Base-by-base conservation (phyloP, 805 yeast genomes). In the Wickerhamiella brachini region DNA sequence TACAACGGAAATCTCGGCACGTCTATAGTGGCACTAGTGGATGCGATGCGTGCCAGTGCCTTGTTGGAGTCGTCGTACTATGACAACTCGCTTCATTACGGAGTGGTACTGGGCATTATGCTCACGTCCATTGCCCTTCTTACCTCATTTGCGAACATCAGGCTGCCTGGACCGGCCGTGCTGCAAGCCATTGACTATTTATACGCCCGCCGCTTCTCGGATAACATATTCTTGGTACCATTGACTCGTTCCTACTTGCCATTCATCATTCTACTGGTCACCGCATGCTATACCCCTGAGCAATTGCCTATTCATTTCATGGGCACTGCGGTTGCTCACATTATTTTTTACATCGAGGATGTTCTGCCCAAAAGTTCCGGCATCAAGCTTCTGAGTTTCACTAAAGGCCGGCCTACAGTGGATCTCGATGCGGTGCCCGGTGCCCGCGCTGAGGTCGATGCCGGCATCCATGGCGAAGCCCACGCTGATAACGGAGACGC, bases 191-290 rank as follows among this genome's bases (percentile, higher is more conserved):
- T 77, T 44, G 58, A 71, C 8, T 77, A 73, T 55, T 62, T 77
- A 26, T 71, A 77, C 72, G 68, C 79, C 2, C 65, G 77, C 26
- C 68, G 71, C 18, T 37, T 37, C 41, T 37, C 41, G 20, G 41
- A 37, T 9, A 37, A 37, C 20, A 37, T 37, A 17, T 37, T 37
- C 13, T 7, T 37, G 20, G 20, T 37, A 9, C 41, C 41, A 15
- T n/a, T 37, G 20, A 37, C 17, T 9, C 41, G 41, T 20, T 37
- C 41, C 5, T 37, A 37, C 41, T 20, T 37, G 18, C 41, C 41
- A 20, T 37, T 37, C 9, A 37, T 37, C 20, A 37, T 37, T 37
- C 41, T 37, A 2, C 20, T 37, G 18, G 41, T 37, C 41, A 37
- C 41, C 20, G 41, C 41, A n/a, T 37, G 41, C 20, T 37, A 37